Evolutionary conservation across 768 basidiomycete genomes (phyloP), one percentile per base, ranked within the genome.

Genomic region (Coprinellus aureogranulatus): DNA sequence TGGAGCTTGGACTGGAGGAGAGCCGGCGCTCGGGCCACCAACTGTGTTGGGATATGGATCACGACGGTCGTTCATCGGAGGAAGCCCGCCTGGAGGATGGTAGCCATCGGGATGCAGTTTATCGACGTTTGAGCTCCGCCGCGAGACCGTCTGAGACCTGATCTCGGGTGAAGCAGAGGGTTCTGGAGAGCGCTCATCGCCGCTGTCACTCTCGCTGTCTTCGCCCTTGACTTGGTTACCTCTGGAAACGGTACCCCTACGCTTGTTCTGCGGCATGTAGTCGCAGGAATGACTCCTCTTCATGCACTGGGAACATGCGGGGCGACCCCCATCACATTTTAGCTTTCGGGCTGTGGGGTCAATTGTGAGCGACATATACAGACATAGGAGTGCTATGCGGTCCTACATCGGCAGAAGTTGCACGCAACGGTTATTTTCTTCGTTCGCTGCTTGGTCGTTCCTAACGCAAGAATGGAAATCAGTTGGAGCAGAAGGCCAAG

Each of bases 391-490:
- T 41, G 39, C 65, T 60, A 60, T 55, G 30, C 30, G 34, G 10
- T 81, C 89, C 74, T 70, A 92, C 91, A 92, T 60, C 91, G 87
- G 75, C 91, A 93, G 70, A 93, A 93, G 71, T 93, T 92, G 76
- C 91, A 93, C 39, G 91, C 91, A 45, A 92, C 90, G 22, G 88
- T 90, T 54, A 92, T 92, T 73, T 93, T 92, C 78, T 91, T 92
- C 54, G 86, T 83, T 57, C 89, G 81, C 62, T 83, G 83, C 62
- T 87, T 87, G 60, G 78, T 78, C 31, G 84, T 81, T 27, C 52
- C 57, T 58, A 31, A 42, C 30, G 28, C 14, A 25, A n/a, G 9
- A 10, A 47, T 22, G 14, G 18, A n/a, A n/a, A 52, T 52, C 10
- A 30, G 30, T n/a, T 34, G 50, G 31, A 9, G 31, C 34, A 14